These are phyloP conservation scores for Trichoderma sp. DNA, from an alignment of 2,329 filamentous ascomycete species.

Conservation along the genomic window DNA sequence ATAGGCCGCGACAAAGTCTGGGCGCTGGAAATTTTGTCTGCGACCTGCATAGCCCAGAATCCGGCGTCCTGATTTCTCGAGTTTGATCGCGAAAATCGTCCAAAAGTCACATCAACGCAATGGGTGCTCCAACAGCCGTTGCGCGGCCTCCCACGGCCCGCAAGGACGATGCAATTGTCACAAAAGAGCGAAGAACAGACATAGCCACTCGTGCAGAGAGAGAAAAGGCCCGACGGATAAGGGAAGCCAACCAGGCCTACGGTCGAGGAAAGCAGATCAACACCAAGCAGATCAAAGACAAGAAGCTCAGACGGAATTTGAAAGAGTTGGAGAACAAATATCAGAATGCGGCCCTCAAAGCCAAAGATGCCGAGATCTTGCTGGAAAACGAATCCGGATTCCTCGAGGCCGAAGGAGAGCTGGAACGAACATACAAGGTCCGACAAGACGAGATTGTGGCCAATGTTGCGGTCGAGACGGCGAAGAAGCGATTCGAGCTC, in stretches of 20 bases:
- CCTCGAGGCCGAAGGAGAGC: slow-evolving; percentile 81
- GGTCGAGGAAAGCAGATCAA: slow-evolving; percentile 80
- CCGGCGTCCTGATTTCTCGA: slow-evolving; percentile 1
- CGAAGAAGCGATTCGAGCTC: slow-evolving; percentile 90
- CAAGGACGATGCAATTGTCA: slow-evolving; percentile 56
- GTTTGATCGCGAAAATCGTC: not conserved
- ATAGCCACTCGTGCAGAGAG: slow-evolving; percentile 57
- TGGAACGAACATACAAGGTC: slow-evolving; percentile 92
- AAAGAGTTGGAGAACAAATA: slow-evolving; percentile 80
- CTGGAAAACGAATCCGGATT: slow-evolving; percentile 86
- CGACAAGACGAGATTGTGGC: slow-evolving; percentile 82
- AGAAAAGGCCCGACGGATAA: slow-evolving; percentile 55
- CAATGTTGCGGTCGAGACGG: slow-evolving; percentile 78
- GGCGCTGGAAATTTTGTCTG: slow-evolving; percentile 44
- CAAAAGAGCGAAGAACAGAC: slow-evolving; percentile 54
- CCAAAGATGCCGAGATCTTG: slow-evolving; percentile 94
- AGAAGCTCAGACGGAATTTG: slow-evolving; percentile 83
- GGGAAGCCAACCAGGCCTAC: slow-evolving; percentile 74
- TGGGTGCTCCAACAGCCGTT: slow-evolving; percentile 46
- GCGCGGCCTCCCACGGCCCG: slow-evolving; percentile 44
- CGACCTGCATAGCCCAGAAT: slow-evolving; percentile 26
- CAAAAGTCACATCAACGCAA: slow-evolving; percentile 33
- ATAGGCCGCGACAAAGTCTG: slow-evolving; percentile 34
- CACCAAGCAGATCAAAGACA: slow-evolving; percentile 77
- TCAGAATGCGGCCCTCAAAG: slow-evolving; percentile 76